A percentile compares a stretch with the other conserved stretches of the same genome.
phyloP scores from a whole-genome alignment of 345 rosid genomes.

The Odontarrhena argentea region DNA sequence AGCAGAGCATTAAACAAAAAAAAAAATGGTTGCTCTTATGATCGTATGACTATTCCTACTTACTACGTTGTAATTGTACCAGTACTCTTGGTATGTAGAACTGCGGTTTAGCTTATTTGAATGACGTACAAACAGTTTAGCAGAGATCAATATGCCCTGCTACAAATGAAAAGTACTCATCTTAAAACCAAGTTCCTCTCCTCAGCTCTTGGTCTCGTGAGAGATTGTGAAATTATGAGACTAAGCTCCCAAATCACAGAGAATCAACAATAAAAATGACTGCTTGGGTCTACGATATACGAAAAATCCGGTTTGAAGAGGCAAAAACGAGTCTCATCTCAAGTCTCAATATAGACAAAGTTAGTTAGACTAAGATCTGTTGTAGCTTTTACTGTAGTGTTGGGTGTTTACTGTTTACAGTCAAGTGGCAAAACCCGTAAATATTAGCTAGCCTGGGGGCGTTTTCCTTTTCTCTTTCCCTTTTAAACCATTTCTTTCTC shows the following conservation, averaged over 20 bases:
- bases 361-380: too few species aligned
- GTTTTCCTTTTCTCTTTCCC: slow-evolving; percentile 7
- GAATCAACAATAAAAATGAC: not conserved
- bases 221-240: not conserved
- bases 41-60: slow-evolving; percentile 18
- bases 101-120: slow-evolving; percentile 25
- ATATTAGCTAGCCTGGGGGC: slow-evolving; percentile 35
- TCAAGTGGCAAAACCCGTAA: slow-evolving; percentile 44
- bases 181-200: slow-evolving; percentile 10
- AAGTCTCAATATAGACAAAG: slow-evolving; percentile 15
- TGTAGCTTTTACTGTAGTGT: too few species aligned
- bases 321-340: slow-evolving; percentile 7
- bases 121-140: slow-evolving; percentile 1
- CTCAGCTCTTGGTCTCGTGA: not conserved
- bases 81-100: slow-evolving; percentile 25
- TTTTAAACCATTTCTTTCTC: slow-evolving; percentile 41
- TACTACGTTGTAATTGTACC: slow-evolving; percentile 27
- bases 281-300: not conserved
- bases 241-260: not conserved
- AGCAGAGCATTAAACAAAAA: slow-evolving; percentile 40
- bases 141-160: not conserved
- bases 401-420: not conserved
- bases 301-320: not conserved
- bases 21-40: slow-evolving; percentile 1
- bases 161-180: not conserved